phyloP scores from a whole-genome alignment of 495 filamentous ascomycete genomes.

The Corynascus novoguineensis region DNA sequence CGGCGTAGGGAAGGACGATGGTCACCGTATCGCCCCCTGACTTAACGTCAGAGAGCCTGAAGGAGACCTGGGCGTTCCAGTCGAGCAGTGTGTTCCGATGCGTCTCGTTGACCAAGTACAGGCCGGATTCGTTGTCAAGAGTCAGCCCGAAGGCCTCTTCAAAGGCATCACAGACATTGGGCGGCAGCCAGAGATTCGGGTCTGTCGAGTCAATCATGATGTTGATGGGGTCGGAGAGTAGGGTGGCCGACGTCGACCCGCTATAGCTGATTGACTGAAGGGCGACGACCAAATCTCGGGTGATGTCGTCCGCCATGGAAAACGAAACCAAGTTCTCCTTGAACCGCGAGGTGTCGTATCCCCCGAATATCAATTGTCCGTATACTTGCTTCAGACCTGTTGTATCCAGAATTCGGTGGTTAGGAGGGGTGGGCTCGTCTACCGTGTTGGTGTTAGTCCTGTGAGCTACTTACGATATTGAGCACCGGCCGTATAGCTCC shows the following conservation, averaged over 20 bases:
- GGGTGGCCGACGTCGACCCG: not conserved
- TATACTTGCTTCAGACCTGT: not conserved
- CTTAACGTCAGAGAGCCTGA: not conserved
- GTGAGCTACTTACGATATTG: not conserved
- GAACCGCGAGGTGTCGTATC: not conserved
- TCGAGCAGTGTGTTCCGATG: not conserved
- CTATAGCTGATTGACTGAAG: not conserved
- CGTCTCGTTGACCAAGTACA: not conserved
- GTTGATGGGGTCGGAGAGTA: not conserved
- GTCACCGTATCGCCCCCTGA: not conserved
- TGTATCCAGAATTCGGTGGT: not conserved
- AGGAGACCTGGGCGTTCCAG: not conserved
- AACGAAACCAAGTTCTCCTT: not conserved
- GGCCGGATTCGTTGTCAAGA: not conserved
- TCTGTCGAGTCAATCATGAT: conserved; percentile 3
- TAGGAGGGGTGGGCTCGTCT: not conserved
- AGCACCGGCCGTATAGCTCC: not conserved
- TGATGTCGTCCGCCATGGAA: conserved; percentile 1
- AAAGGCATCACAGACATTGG: not conserved
- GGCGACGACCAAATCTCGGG: not conserved
- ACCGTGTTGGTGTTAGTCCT: not conserved
- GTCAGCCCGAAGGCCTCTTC: not conserved
- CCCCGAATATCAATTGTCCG: not conserved
- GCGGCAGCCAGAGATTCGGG: not conserved
- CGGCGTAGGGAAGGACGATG: not conserved